Percentiles rank a stretch among this genome's conserved stretches.
Evolutionary conservation across 129 eudicot species (phyloP).

Genomic region (Lonicera japonica): DNA sequence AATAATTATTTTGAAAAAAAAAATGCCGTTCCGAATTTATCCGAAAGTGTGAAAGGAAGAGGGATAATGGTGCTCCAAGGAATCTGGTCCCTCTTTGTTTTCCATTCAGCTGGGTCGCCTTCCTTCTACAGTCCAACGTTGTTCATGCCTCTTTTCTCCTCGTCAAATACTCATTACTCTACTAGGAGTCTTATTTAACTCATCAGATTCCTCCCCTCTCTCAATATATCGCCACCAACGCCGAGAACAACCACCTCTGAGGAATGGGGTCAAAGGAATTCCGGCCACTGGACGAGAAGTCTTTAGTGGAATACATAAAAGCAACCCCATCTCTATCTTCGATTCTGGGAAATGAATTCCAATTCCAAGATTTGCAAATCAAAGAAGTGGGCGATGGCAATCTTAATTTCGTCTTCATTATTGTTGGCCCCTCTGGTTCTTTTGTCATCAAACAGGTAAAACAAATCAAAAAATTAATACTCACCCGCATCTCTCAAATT

Average conservation of each 20-base stretch:
- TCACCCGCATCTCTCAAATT: too few species aligned
- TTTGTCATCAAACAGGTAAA: slow-evolving; percentile 83
- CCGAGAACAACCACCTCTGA: background rate
- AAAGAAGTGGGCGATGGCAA: slow-evolving; percentile 97
- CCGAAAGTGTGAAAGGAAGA: too few species aligned
- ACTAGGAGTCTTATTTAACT: background rate
- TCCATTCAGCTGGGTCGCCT: too few species aligned
- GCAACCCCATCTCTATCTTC: slow-evolving; percentile 66
- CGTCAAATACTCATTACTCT: too few species aligned
- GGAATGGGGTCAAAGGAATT: slow-evolving; percentile 44
- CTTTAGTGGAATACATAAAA: slow-evolving; percentile 65
- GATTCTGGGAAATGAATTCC: slow-evolving; percentile 48
- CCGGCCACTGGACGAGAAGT: slow-evolving; percentile 61
- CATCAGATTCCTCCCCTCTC: background rate
- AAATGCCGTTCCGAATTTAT: too few species aligned
- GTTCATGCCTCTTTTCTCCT: background rate
- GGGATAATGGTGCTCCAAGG: too few species aligned
- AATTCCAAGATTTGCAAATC: slow-evolving; percentile 41
- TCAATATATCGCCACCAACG: slow-evolving; percentile 3
- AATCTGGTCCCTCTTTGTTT: background rate
- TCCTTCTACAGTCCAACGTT: background rate
- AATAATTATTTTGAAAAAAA: too few species aligned
- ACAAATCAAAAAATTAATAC: too few species aligned
- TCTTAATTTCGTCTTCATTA: slow-evolving; percentile 88
- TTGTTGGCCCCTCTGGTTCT: slow-evolving; percentile 54